phyloP scores from a whole-genome alignment of 1,284 basidiomycete species.

The Tylopilus orsonianus region DNA sequence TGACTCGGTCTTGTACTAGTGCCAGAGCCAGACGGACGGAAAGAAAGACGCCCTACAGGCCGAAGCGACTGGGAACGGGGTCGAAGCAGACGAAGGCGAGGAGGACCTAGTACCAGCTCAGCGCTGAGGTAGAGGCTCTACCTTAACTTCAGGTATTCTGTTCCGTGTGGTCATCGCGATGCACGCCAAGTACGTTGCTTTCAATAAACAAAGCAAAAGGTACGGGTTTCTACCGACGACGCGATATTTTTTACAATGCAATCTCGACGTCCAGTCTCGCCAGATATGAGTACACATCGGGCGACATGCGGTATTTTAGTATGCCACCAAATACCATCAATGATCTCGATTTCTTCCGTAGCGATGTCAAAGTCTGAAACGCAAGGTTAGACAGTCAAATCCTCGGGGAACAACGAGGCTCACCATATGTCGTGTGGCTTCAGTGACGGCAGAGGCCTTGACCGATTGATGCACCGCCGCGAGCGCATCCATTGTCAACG shows the following conservation, averaged over 20 bases:
- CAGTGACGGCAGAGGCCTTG: conserved; percentile 73
- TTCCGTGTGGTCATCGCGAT: not conserved
- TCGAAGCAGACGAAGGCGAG: conserved; percentile 26
- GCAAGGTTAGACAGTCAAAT: conserved; percentile 1
- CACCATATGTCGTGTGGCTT: conserved; percentile 73
- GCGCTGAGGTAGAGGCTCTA: conserved; percentile 33
- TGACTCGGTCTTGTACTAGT: conserved; percentile 10
- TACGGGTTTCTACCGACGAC: not conserved
- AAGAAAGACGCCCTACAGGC: conserved; percentile 12
- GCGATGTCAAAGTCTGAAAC: conserved; percentile 55
- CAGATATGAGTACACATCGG: conserved; percentile 89
- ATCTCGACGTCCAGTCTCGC: conserved; percentile 78
- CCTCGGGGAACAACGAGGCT: conserved; percentile 24
- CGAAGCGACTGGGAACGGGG: conserved; percentile 24
- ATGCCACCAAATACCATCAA: conserved; percentile 88
- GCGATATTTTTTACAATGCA: conserved; percentile 45
- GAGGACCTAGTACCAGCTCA: conserved; percentile 39
- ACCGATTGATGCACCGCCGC: conserved; percentile 76
- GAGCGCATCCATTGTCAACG: conserved; percentile 93
- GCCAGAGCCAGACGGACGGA: conserved; percentile 21
- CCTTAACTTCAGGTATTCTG: not conserved
- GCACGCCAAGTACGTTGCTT: conserved; percentile 20
- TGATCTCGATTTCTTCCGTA: conserved; percentile 75
- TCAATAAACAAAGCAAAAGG: not conserved
- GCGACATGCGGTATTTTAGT: conserved; percentile 84